phyloP scores from a whole-genome alignment of 164 flowering plant species.

The Berberis vulgaris region DNA sequence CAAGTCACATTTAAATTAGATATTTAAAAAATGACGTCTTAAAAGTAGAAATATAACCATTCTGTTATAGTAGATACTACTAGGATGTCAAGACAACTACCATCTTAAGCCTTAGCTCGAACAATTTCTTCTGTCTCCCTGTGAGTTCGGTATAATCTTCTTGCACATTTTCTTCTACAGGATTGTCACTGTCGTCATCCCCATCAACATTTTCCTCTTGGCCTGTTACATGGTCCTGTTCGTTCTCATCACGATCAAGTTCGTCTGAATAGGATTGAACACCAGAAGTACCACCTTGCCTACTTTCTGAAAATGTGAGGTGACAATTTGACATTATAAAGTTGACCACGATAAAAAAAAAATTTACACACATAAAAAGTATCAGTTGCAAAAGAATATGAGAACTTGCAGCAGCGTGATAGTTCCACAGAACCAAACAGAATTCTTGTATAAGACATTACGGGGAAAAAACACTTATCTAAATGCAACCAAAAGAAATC shows the following conservation, averaged over 20 bases:
- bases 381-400: too few species aligned
- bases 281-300: conserved; percentile 9
- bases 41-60: not conserved
- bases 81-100: conserved; percentile 23
- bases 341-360: too few species aligned
- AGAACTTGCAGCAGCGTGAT: too few species aligned
- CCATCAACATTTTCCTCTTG: conserved; percentile 26
- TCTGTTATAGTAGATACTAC: not conserved
- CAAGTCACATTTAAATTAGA: not conserved
- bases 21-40: not conserved
- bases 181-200: conserved; percentile 17
- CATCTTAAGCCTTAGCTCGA: conserved; percentile 84
- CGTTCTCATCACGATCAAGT: conserved; percentile 18
- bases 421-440: too few species aligned
- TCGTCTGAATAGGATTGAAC: conserved; percentile 4
- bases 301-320: conserved; percentile 19
- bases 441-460: too few species aligned
- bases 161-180: conserved; percentile 25
- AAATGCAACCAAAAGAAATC: too few species aligned
- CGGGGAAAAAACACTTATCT: too few species aligned
- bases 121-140: conserved; percentile 67
- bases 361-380: too few species aligned
- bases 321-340: too few species aligned
- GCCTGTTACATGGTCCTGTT: conserved; percentile 19
- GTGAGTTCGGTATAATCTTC: conserved; percentile 46